Conservation (phyloP, 352 stramenopile genomes). For the Pythium sukuiense region DNA sequence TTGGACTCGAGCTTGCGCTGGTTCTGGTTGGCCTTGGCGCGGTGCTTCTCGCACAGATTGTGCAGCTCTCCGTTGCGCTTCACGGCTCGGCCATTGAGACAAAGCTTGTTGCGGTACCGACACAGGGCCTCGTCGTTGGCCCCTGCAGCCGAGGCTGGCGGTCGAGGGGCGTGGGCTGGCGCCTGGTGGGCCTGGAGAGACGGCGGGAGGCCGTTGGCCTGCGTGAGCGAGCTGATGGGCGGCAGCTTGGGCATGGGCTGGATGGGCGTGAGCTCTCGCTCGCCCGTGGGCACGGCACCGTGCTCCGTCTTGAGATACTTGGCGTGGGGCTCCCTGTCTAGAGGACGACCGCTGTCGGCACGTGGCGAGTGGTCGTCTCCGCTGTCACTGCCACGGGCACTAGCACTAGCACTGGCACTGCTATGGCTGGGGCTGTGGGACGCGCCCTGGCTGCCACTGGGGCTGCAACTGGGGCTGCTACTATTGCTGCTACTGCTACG, state of each 20-base stretch:
- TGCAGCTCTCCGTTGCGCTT: conserved; percentile 51
- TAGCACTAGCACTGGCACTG: not conserved
- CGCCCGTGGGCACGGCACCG: not conserved
- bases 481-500: not conserved
- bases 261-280: not conserved
- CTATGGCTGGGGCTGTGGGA: not conserved
- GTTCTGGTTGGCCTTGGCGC: conserved; percentile 73
- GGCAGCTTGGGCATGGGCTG: conserved; percentile 25
- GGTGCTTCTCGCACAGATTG: conserved; percentile 48
- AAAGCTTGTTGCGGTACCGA: conserved; percentile 49
- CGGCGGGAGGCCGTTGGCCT: conserved; percentile 1
- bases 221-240: conserved; percentile 30
- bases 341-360: not conserved
- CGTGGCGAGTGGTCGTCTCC: conserved; percentile 12
- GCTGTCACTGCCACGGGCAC: not conserved
- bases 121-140: conserved; percentile 28
- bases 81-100: conserved; percentile 36
- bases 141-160: not conserved
- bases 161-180: not conserved
- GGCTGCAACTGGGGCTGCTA: not conserved
- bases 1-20: conserved; percentile 84
- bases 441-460: too few species aligned
- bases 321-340: not conserved
- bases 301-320: conserved; percentile 1
- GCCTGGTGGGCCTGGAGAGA: conserved; percentile 5